A percentile compares a stretch with the other conserved stretches of the same genome.
Conservation (phyloP, 371 early-diverging fungal genomes). For the Mucor mucedo region DNA sequence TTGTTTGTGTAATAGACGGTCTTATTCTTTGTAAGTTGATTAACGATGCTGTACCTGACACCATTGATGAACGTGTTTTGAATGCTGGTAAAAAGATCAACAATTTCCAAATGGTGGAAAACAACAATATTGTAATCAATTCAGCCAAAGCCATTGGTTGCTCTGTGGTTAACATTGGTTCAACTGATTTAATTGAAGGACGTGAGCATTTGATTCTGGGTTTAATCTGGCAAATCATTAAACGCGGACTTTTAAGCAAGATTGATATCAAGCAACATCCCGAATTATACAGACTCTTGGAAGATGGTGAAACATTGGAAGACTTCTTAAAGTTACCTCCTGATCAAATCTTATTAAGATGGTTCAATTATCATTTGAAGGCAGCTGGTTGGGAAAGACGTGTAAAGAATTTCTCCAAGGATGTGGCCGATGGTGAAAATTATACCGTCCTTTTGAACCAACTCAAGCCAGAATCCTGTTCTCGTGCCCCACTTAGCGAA, state of each 20-base stretch:
- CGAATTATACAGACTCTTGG: slow-evolving; percentile 92
- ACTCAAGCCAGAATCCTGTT: slow-evolving; percentile 83
- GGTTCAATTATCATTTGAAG: slow-evolving; percentile 98
- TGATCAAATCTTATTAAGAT: slow-evolving; percentile 93
- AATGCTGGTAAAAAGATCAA: slow-evolving; percentile 83
- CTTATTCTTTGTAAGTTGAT: slow-evolving; percentile 95
- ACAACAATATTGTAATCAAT: slow-evolving; percentile 96
- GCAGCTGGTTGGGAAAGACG: slow-evolving; percentile 88
- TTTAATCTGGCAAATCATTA: slow-evolving; percentile 98
- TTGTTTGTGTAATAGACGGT: slow-evolving; percentile 65
- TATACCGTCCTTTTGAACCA: slow-evolving; percentile 94
- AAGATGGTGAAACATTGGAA: slow-evolving; percentile 90
- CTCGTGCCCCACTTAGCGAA: slow-evolving; percentile 82
- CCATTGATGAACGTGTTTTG: slow-evolving; percentile 97
- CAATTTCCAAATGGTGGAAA: slow-evolving; percentile 96
- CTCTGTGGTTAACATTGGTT: slow-evolving; percentile 94
- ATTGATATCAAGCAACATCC: slow-evolving; percentile 97
- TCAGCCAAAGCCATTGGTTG: slow-evolving; percentile 98
- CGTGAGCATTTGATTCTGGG: slow-evolving; percentile 94
- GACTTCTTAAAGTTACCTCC: slow-evolving; percentile 90
- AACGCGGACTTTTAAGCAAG: slow-evolving; percentile 92
- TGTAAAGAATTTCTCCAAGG: slow-evolving; percentile 89
- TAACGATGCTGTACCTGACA: slow-evolving; percentile 94
- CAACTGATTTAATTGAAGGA: slow-evolving; percentile 93
- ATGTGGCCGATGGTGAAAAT: slow-evolving; percentile 94